Base-by-base conservation (phyloP, 2,329 filamentous ascomycete species). In the Colletotrichum sp. region DNA sequence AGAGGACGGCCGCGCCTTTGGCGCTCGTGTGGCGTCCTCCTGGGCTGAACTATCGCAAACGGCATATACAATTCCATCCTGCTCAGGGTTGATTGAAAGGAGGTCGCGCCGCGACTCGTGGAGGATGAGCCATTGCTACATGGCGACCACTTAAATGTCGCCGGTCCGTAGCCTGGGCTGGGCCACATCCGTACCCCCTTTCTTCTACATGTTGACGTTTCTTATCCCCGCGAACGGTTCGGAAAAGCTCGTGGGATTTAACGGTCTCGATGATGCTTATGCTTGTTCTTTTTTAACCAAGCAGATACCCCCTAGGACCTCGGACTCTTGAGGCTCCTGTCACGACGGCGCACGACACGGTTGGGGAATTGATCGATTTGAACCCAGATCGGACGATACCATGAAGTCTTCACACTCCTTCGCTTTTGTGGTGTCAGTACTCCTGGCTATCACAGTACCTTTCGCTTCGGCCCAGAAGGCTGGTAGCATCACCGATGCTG, bases 381-480 rank as follows among this genome's bases (percentile, higher is more conserved):
- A 21, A 61, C 59, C 26, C 16, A 12, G 36, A 14, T 66, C 12
- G 14, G 63, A 24, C 68, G 57, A 39, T 34, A 73, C 12, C 63
- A 75, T 75, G 73, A 73, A 39, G 71, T 48, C 28, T 59, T 64
- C 36, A 18, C 4, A 34, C 16, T 68, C 57, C 32, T 55, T 64
- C 36, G 24, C 63, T n/a, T 30, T 66, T 13, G 16, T 68, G 18
- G n/a, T 73, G 63, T 68, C 24, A 65, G 39, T 36, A 16, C 28
- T 75, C 6, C 18, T 57, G 12, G 36, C 48, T n/a, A 28, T 60
- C 32, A 26, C 28, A 13, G 26, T 73, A 52, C 39, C 32, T n/a
- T 64, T 72, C 7, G 30, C 48, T 14, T 14, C 30, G 24, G 74
- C 71, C 21, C 74, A 76, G 36, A 75, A 71, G 21, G 71, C 66